Evolutionary conservation across 2,329 filamentous ascomycete genomes (phyloP).

Genomic region (Rhynchosporium agropyri): DNA sequence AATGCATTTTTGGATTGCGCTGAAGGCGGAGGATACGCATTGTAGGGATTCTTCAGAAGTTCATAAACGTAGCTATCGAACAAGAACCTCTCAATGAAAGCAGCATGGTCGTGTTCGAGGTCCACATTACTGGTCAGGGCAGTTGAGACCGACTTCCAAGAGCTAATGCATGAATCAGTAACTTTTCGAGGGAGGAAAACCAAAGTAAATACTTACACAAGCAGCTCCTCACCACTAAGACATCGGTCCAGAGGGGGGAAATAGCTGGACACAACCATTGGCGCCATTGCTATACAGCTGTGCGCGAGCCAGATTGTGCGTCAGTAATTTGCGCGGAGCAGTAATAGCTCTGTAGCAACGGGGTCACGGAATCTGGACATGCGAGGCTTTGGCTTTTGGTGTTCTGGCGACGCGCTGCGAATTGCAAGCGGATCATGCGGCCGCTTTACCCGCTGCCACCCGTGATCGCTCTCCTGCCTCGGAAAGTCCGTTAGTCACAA

Average conservation of each 20-base stretch:
- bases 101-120: conserved; percentile 59
- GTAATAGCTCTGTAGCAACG: conserved; percentile 24
- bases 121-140: conserved; percentile 59
- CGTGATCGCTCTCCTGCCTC: neutral
- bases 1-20: conserved; percentile 70
- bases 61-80: conserved; percentile 67
- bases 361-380: neutral
- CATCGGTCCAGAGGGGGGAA: conserved; percentile 85
- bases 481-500: too few species aligned
- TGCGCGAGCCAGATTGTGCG: conserved; percentile 43
- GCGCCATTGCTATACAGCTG: conserved; percentile 65
- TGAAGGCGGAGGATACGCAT: conserved; percentile 66
- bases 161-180: conserved; percentile 46
- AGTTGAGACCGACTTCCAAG: conserved; percentile 63
- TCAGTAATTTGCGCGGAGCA: conserved; percentile 37
- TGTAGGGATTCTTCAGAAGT: conserved; percentile 69
- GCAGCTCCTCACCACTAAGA: conserved; percentile 75
- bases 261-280: conserved; percentile 70
- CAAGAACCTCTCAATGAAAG: conserved; percentile 65
- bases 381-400: conserved; percentile 11
- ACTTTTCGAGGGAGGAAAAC: conserved; percentile 2
- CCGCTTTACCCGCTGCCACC: neutral
- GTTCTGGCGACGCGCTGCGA: neutral
- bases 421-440: neutral
- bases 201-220: conserved; percentile 66